These are phyloP conservation scores for Sporothrix pallida DNA, from an alignment of 2,329 filamentous ascomycete genomes.

Conservation along the genomic window DNA sequence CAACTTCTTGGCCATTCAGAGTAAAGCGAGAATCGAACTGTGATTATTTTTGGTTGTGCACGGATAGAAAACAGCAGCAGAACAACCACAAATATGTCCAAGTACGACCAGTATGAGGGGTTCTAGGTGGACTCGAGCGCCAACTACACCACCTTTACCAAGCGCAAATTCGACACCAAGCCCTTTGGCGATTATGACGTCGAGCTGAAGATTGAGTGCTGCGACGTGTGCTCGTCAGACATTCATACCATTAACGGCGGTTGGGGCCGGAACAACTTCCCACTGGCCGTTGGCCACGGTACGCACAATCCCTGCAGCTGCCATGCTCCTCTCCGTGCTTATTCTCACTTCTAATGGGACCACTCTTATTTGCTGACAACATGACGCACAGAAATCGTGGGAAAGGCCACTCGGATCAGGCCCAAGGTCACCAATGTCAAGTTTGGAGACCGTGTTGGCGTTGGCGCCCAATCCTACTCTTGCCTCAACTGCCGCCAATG, in stretches of 20 bases:
- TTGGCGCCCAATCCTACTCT: slow-evolving; percentile 69
- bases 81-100: background rate
- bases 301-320: background rate
- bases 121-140: slow-evolving; percentile 29
- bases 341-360: too few species aligned
- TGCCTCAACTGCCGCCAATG: slow-evolving; percentile 70
- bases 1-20: background rate
- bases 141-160: slow-evolving; percentile 24
- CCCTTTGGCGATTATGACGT: background rate
- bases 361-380: background rate
- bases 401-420: slow-evolving; percentile 70
- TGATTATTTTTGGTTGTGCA: too few species aligned
- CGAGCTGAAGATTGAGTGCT: slow-evolving; percentile 1
- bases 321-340: too few species aligned
- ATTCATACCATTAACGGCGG: slow-evolving; percentile 70
- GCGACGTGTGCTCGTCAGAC: background rate
- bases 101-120: slow-evolving; percentile 31
- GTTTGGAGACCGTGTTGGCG: slow-evolving; percentile 68
- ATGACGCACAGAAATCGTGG: slow-evolving; percentile 61
- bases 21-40: background rate
- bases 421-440: slow-evolving; percentile 65
- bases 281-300: slow-evolving; percentile 69
- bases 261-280: slow-evolving; percentile 67
- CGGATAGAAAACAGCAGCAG: background rate
- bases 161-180: slow-evolving; percentile 12